A percentile compares a stretch with the other conserved stretches of the same genome.
These are phyloP conservation scores for Solanum chilense DNA, from an alignment of 257 asterid species.

Conservation along the genomic window DNA sequence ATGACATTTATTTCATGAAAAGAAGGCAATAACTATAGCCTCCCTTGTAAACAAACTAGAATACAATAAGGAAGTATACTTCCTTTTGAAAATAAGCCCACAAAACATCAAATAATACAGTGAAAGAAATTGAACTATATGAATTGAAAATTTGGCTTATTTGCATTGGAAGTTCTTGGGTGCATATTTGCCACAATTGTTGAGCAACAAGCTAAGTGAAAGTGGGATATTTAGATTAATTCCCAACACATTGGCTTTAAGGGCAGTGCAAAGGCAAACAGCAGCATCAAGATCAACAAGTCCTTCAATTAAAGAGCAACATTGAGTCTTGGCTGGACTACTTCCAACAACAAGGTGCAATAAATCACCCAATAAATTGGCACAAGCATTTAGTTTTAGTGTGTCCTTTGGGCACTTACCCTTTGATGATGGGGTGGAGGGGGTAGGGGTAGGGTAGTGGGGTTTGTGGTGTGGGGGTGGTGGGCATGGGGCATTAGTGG, in stretches of 20 bases:
- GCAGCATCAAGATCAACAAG: constrained; percentile 17
- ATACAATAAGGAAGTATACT: background rate
- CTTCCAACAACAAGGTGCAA: background rate
- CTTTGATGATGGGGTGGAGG: background rate
- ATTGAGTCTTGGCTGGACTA: background rate
- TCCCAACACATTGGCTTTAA: constrained; percentile 8
- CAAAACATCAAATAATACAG: background rate
- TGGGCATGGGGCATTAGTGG: constrained; percentile 4
- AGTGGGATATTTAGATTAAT: background rate
- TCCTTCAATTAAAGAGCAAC: constrained; percentile 3
- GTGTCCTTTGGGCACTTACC: constrained; percentile 5
- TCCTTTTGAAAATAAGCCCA: background rate
- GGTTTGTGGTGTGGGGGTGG: background rate
- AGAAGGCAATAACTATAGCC: background rate
- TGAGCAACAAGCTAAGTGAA: constrained; percentile 9
- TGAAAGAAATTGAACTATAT: background rate
- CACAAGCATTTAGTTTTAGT: constrained; percentile 3
- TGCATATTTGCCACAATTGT: constrained; percentile 2
- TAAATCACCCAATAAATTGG: background rate
- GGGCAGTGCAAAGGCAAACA: constrained; percentile 19
- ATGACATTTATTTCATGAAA: background rate
- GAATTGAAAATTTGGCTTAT: background rate
- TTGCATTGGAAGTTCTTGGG: constrained; percentile 1
- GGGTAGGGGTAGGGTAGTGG: background rate
- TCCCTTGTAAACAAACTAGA: background rate